These are phyloP conservation scores for Pittosporum tobira DNA, from an alignment of 129 eudicot genomes.

Conservation along the genomic window DNA sequence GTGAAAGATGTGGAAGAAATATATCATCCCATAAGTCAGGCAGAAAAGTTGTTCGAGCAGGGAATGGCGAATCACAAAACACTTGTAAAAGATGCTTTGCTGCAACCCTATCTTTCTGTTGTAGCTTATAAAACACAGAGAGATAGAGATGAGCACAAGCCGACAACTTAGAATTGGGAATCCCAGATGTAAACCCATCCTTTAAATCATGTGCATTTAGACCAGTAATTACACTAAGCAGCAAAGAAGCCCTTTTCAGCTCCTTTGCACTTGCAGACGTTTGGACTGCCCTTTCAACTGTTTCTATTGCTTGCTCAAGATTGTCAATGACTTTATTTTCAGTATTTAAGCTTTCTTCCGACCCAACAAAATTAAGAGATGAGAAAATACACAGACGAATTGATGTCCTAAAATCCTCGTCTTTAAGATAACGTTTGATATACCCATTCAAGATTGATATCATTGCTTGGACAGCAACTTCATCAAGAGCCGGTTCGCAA, in stretches of 20 bases:
- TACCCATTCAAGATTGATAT: conserved; percentile 52
- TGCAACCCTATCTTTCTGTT: conserved; percentile 54
- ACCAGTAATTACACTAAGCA: conserved; percentile 78
- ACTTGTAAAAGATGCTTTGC: conserved; percentile 73
- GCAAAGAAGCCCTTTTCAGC: conserved; percentile 66
- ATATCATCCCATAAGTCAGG: conserved; percentile 62
- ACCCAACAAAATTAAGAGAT: conserved; percentile 38
- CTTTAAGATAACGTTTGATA: conserved; percentile 34
- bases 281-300: conserved; percentile 69
- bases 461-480: conserved; percentile 59
- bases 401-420: conserved; percentile 60
- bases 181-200: conserved; percentile 58
- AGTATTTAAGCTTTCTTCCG: conserved; percentile 32
- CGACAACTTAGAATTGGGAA: conserved; percentile 53
- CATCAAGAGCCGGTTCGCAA: conserved; percentile 64
- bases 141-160: conserved; percentile 82
- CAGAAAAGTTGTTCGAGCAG: conserved; percentile 46
- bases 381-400: conserved; percentile 56
- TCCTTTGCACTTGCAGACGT: conserved; percentile 41
- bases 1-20: conserved; percentile 60
- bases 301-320: conserved; percentile 75
- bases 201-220: conserved; percentile 50
- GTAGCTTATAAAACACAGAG: conserved; percentile 57
- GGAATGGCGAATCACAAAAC: conserved; percentile 69
- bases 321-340: conserved; percentile 61